Percentiles rank a stretch among this genome's conserved stretches.
Conservation (phyloP, 495 filamentous ascomycete species). For the Jackrogersella minutella region DNA sequence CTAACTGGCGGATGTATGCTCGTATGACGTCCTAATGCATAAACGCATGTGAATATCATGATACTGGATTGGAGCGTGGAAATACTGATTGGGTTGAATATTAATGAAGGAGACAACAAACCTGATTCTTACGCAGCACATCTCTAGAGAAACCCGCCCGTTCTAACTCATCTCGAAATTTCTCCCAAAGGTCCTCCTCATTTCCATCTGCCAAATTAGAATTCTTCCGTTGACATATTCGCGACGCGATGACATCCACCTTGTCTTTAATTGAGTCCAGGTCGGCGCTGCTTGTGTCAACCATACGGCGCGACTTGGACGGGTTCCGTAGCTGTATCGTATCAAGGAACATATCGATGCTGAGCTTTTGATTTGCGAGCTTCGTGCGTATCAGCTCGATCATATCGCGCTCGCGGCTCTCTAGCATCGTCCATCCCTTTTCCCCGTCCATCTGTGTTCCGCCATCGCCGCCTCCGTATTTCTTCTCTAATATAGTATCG, state of each 20-base stretch:
- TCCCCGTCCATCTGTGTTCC: slow-evolving; percentile 36
- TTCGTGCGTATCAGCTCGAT: slow-evolving; percentile 49
- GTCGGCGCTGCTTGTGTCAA: slow-evolving; percentile 39
- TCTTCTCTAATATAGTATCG: slow-evolving; percentile 54
- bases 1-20: slow-evolving; percentile 63
- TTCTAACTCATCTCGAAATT: slow-evolving; percentile 61
- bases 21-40: slow-evolving; percentile 58
- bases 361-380: slow-evolving; percentile 51
- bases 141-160: slow-evolving; percentile 60
- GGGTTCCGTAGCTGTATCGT: slow-evolving; percentile 55
- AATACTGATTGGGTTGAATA: background rate
- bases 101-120: slow-evolving; percentile 32
- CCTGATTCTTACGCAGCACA: slow-evolving; percentile 60
- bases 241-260: slow-evolving; percentile 59
- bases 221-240: slow-evolving; percentile 51
- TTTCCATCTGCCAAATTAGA: slow-evolving; percentile 50
- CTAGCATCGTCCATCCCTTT: slow-evolving; percentile 42
- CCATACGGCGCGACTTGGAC: slow-evolving; percentile 42
- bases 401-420: slow-evolving; percentile 45
- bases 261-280: slow-evolving; percentile 58
- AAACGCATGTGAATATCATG: slow-evolving; percentile 29
- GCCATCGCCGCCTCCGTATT: slow-evolving; percentile 29
- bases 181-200: slow-evolving; percentile 61
- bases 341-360: slow-evolving; percentile 57
- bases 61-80: slow-evolving; percentile 17